phyloP scores from a whole-genome alignment of 805 yeast species.

The Phaffomyces thermotolerans region DNA sequence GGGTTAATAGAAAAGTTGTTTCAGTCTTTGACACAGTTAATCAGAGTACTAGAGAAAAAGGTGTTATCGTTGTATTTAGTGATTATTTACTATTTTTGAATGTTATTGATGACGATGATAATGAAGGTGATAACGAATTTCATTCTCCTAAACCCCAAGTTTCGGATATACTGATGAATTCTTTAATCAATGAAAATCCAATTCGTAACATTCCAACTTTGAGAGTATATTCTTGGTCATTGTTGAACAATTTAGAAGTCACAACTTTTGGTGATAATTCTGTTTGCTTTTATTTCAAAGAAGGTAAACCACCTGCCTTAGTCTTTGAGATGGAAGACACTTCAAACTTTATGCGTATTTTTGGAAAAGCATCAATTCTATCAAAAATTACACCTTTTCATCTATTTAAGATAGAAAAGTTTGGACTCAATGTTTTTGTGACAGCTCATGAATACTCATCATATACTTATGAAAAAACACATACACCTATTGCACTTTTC shows the following conservation, averaged over 20 bases:
- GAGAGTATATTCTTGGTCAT: constrained; percentile 61
- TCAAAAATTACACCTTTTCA: constrained; percentile 83
- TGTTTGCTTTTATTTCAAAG: constrained; percentile 26
- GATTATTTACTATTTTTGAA: constrained; percentile 69
- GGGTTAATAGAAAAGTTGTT: constrained; percentile 82
- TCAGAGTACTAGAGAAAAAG: constrained; percentile 29
- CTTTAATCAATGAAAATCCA: constrained; percentile 79
- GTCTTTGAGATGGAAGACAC: constrained; percentile 23
- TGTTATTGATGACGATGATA: constrained; percentile 17
- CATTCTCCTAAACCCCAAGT: constrained; percentile 41
- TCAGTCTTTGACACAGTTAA: constrained; percentile 53
- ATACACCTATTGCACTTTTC: constrained; percentile 59
- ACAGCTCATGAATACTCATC: constrained; percentile 60
- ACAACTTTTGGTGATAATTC: constrained; percentile 30
- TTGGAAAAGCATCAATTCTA: constrained; percentile 64
- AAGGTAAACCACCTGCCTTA: constrained; percentile 13
- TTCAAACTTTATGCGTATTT: constrained; percentile 43
- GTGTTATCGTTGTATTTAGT: constrained; percentile 69
- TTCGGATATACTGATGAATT: constrained; percentile 83
- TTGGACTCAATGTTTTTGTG: constrained; percentile 42
- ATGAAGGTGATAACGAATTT: constrained; percentile 12
- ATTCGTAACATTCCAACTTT: constrained; percentile 61
- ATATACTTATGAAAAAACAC: constrained; percentile 47
- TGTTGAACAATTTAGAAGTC: constrained; percentile 47
- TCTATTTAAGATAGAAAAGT: constrained; percentile 49